A percentile compares a stretch with the other conserved stretches of the same genome.
Conservation (phyloP, 768 basidiomycete species). For the Pleurotus platypus region DNA sequence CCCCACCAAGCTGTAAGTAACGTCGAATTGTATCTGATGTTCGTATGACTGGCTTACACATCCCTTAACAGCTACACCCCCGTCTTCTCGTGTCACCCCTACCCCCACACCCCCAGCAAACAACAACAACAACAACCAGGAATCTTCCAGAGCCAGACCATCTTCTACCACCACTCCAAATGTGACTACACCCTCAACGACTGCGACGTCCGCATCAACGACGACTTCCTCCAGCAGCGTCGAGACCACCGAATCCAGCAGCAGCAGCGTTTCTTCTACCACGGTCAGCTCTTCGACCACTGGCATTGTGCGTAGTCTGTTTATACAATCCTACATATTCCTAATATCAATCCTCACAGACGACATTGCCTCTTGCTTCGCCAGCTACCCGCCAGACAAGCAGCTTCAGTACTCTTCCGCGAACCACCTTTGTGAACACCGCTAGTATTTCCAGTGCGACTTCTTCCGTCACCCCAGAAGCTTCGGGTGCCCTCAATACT, state of each 20-base stretch:
- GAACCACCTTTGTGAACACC: not conserved
- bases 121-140: not conserved
- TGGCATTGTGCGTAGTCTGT: not conserved
- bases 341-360: not conserved
- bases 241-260: not conserved
- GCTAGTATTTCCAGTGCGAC: slow-evolving; percentile 4
- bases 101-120: not conserved
- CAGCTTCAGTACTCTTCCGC: slow-evolving; percentile 3
- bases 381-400: not conserved
- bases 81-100: not conserved
- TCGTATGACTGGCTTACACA: no score
- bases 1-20: not conserved
- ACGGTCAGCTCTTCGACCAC: not conserved
- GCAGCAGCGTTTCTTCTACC: not conserved
- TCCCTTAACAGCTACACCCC: not conserved
- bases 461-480: slow-evolving; percentile 12
- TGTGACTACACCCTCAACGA: not conserved
- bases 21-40: not conserved
- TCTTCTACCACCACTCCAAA: not conserved
- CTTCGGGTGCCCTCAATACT: slow-evolving; percentile 16
- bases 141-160: not conserved
- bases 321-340: not conserved
- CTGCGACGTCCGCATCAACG: not conserved
- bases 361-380: not conserved
- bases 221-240: not conserved